Conservation (phyloP, 495 filamentous ascomycete genomes). For the Penicillium tannophilum region DNA sequence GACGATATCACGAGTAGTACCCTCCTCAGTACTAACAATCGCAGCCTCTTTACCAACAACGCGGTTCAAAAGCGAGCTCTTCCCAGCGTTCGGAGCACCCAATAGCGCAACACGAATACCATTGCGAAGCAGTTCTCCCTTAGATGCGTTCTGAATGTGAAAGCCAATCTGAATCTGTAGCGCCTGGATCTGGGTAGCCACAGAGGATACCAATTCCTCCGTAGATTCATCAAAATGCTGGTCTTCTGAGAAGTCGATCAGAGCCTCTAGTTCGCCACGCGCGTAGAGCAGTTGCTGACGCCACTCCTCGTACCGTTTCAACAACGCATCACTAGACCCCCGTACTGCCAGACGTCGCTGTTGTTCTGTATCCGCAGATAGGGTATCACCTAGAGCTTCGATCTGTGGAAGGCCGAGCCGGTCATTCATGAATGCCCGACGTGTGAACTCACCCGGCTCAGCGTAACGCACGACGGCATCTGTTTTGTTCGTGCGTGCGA, state of each 20-base stretch:
- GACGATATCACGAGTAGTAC: constrained; percentile 91
- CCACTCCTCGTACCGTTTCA: constrained; percentile 85
- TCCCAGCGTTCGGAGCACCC: constrained; percentile 92
- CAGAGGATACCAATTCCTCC: constrained; percentile 65
- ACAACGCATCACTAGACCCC: constrained; percentile 68
- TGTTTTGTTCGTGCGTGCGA: constrained; percentile 50
- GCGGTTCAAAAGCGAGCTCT: constrained; percentile 88
- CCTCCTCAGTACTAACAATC: constrained; percentile 89
- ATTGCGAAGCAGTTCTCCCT: constrained; percentile 81
- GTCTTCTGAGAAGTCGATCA: constrained; percentile 97
- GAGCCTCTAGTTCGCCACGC: constrained; percentile 86
- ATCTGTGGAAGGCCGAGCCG: constrained; percentile 90
- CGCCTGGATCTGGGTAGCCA: constrained; percentile 60
- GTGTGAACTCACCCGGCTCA: constrained; percentile 94
- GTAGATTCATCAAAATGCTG: constrained; percentile 95
- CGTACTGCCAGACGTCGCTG: constrained; percentile 85
- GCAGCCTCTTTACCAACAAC: constrained; percentile 92
- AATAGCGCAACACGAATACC: constrained; percentile 86
- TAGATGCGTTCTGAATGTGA: constrained; percentile 74
- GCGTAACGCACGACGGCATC: constrained; percentile 72
- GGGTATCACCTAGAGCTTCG: constrained; percentile 83
- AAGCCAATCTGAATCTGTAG: constrained; percentile 63
- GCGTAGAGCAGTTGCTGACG: constrained; percentile 74
- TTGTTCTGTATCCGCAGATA: constrained; percentile 89
- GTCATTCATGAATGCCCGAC: constrained; percentile 85